A percentile compares a stretch with the other conserved stretches of the same genome.
Conservation (phyloP, 1,139 yeast genomes). For the Sugiyamaella neomexicana region DNA sequence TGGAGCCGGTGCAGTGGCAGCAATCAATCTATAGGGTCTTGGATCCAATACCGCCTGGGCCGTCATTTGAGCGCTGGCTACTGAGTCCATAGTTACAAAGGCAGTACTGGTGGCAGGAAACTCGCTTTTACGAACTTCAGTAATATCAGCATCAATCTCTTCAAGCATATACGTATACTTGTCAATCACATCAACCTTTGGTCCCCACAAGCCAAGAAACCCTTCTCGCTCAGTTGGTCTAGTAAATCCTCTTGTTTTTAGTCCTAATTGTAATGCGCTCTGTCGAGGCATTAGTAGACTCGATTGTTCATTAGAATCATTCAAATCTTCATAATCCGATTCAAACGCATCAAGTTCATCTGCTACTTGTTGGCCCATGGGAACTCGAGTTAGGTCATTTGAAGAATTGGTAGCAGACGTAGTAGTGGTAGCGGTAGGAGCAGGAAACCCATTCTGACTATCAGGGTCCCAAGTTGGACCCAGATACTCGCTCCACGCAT, state of each 20-base stretch:
- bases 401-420: too few relatives aligned
- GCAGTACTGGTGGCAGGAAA: conserved; percentile 54
- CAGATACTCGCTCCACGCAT: conserved; percentile 74
- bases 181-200: conserved; percentile 64
- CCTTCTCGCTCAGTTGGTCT: conserved; percentile 50
- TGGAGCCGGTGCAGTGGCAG: conserved; percentile 83
- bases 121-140: conserved; percentile 38
- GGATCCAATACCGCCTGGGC: conserved; percentile 89
- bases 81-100: conserved; percentile 80
- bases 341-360: conserved; percentile 3
- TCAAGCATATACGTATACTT: conserved; percentile 58
- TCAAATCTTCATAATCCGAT: conserved; percentile 7
- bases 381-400: neutral
- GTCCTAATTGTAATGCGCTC: conserved; percentile 20
- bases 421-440: conserved; percentile 3
- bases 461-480: conserved; percentile 42
- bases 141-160: conserved; percentile 59
- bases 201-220: conserved; percentile 54
- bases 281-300: conserved; percentile 18
- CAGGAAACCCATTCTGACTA: conserved; percentile 15
- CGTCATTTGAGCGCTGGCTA: conserved; percentile 84
- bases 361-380: neutral
- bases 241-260: conserved; percentile 23
- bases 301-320: conserved; percentile 13
- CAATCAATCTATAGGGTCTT: conserved; percentile 66